A percentile compares a stretch with the other conserved stretches of the same genome.
Evolutionary conservation across 148 eudicot genomes (phyloP).

Genomic region (Linanthus parryae): DNA sequence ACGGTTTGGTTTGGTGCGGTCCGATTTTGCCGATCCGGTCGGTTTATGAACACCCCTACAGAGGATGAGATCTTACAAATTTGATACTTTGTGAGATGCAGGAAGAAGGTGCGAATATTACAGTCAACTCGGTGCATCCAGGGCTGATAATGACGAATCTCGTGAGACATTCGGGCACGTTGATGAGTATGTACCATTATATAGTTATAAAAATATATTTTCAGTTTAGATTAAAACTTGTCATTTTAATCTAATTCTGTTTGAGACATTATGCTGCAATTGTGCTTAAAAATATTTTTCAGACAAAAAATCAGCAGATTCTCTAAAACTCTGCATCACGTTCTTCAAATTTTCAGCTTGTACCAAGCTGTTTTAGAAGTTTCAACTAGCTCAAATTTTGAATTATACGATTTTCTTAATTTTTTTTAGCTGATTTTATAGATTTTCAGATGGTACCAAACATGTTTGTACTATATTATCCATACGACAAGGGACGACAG

Average conservation of each 20-base stretch:
- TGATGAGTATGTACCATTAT: conserved; percentile 40
- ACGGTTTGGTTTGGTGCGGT: no score
- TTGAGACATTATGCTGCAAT: no score
- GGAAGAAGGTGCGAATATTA: conserved; percentile 37
- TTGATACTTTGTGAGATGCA: not conserved
- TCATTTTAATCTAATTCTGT: not conserved
- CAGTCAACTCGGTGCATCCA: conserved; percentile 72
- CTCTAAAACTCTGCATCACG: no score
- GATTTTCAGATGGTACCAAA: no score
- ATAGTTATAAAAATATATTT: not conserved
- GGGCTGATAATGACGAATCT: conserved; percentile 82
- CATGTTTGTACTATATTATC: no score
- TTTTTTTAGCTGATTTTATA: not conserved
- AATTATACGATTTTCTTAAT: no score
- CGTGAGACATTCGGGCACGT: conserved; percentile 34
- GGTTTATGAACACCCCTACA: not conserved
- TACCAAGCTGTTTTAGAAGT: no score
- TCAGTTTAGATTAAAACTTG: not conserved
- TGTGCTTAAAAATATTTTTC: no score
- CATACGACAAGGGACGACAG: no score
- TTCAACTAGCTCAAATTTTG: no score
- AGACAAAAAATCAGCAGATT: no score
- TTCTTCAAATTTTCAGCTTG: no score
- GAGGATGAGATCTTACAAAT: not conserved
- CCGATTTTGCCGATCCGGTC: not conserved